A percentile compares a stretch with the other conserved stretches of the same genome.
Conservation (phyloP, 352 stramenopile species). For the Pythium graminicola region DNA sequence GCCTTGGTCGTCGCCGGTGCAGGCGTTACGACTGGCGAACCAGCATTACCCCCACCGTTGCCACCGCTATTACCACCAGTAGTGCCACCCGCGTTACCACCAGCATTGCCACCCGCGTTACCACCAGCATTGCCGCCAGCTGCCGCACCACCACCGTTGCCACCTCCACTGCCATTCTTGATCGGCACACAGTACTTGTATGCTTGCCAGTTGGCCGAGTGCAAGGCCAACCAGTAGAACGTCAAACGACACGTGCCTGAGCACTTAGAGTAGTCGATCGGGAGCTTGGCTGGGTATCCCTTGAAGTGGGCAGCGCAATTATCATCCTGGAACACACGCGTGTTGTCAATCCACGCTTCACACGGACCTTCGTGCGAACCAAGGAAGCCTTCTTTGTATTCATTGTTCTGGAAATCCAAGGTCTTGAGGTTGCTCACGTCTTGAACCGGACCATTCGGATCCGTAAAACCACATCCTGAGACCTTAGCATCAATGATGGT, state of each 20-base stretch:
- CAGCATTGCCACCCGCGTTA: too few species aligned
- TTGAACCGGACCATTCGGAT: conserved; percentile 15
- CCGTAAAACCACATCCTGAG: conserved; percentile 8
- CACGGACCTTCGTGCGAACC: conserved; percentile 25
- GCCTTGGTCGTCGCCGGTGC: too few species aligned
- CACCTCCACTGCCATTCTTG: conserved; percentile 15
- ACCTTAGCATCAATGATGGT: conserved; percentile 4
- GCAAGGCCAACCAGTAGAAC: conserved; percentile 34
- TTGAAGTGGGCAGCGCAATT: conserved; percentile 38
- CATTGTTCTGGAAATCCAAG: conserved; percentile 34
- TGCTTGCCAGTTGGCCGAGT: conserved; percentile 25
- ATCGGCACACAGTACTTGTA: conserved; percentile 29
- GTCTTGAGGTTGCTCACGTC: conserved; percentile 23
- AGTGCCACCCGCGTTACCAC: too few species aligned
- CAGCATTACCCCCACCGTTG: too few species aligned
- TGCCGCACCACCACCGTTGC: too few species aligned
- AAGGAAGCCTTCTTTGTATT: conserved; percentile 45
- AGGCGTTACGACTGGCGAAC: too few species aligned
- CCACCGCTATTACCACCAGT: too few species aligned
- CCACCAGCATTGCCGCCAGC: too few species aligned
- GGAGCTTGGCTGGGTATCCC: conserved; percentile 33
- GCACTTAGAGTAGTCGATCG: conserved; percentile 45
- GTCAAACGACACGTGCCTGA: conserved; percentile 28
- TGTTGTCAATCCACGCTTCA: conserved; percentile 26
- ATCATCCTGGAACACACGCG: conserved; percentile 27